Evolutionary conservation across 345 rosid genomes (phyloP).

Genomic region (Dovyalis caffra): DNA sequence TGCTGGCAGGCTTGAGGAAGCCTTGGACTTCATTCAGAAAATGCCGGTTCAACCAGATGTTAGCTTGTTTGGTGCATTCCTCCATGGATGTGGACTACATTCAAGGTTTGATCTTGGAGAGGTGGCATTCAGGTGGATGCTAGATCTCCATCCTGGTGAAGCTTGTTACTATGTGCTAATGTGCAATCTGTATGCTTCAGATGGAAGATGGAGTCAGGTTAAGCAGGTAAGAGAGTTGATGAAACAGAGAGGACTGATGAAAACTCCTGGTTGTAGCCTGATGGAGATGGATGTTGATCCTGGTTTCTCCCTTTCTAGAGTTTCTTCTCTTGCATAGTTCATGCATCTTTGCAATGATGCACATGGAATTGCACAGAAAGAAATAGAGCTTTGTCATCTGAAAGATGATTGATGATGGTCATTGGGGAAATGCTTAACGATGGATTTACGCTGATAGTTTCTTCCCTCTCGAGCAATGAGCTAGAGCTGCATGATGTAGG

Average conservation of each 20-base stretch:
- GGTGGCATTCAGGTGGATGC: slow-evolving; percentile 60
- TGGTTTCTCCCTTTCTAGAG: slow-evolving; percentile 21
- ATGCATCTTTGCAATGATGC: not conserved
- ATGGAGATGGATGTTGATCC: slow-evolving; percentile 42
- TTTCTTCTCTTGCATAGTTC: slow-evolving; percentile 25
- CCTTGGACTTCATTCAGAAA: slow-evolving; percentile 58
- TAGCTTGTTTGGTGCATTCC: slow-evolving; percentile 70
- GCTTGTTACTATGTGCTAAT: slow-evolving; percentile 81
- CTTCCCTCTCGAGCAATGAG: not conserved
- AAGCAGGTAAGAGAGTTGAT: slow-evolving; percentile 63
- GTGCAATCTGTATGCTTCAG: slow-evolving; percentile 70
- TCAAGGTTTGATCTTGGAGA: slow-evolving; percentile 86
- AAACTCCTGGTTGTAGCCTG: slow-evolving; percentile 53
- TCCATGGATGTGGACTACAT: slow-evolving; percentile 83
- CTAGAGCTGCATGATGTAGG: not conserved
- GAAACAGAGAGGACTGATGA: slow-evolving; percentile 60
- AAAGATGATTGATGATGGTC: not conserved
- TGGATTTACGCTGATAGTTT: not conserved
- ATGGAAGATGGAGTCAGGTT: slow-evolving; percentile 83
- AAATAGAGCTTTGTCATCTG: not conserved
- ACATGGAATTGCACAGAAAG: not conserved
- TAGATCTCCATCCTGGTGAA: slow-evolving; percentile 55
- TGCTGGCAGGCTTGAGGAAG: slow-evolving; percentile 86
- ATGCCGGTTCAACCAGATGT: slow-evolving; percentile 67
- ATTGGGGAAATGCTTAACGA: not conserved